Conservation (phyloP, 495 filamentous ascomycete genomes). For the Aspergillus cristatus region DNA sequence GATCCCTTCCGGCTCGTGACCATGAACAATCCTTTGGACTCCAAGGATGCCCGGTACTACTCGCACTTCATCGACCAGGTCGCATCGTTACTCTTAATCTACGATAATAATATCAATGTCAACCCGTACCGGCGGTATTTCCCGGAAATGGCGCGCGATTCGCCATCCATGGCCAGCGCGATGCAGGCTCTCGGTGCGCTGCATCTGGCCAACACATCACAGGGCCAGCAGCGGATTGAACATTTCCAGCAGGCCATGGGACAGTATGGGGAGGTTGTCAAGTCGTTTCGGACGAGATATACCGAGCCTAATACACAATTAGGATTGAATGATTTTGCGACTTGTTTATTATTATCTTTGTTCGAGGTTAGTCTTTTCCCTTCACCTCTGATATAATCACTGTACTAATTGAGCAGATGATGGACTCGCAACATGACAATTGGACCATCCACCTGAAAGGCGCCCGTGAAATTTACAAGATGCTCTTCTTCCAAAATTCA, state of each 20-base stretch:
- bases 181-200: constrained; percentile 38
- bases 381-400: neutral
- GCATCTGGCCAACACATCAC: constrained; percentile 33
- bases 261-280: constrained; percentile 32
- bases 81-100: constrained; percentile 29
- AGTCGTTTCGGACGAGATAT: constrained; percentile 25
- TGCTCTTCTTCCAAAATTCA: constrained; percentile 22
- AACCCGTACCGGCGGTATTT: constrained; percentile 31
- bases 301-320: constrained; percentile 18
- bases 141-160: constrained; percentile 28
- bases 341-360: constrained; percentile 29
- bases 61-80: constrained; percentile 31
- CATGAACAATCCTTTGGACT: constrained; percentile 17
- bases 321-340: constrained; percentile 29
- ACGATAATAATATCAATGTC: constrained; percentile 26
- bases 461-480: constrained; percentile 32
- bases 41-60: constrained; percentile 25
- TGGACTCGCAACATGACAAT: constrained; percentile 35
- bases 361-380: constrained; percentile 23
- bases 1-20: constrained; percentile 15
- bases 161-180: constrained; percentile 29
- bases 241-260: constrained; percentile 36
- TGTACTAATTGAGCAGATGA: constrained; percentile 23
- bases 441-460: constrained; percentile 35
- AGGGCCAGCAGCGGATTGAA: constrained; percentile 20